Evolutionary conservation across 441 rosid genomes (phyloP), one percentile per base, ranked within the genome.

Genomic region (Eruca vesicaria): DNA sequence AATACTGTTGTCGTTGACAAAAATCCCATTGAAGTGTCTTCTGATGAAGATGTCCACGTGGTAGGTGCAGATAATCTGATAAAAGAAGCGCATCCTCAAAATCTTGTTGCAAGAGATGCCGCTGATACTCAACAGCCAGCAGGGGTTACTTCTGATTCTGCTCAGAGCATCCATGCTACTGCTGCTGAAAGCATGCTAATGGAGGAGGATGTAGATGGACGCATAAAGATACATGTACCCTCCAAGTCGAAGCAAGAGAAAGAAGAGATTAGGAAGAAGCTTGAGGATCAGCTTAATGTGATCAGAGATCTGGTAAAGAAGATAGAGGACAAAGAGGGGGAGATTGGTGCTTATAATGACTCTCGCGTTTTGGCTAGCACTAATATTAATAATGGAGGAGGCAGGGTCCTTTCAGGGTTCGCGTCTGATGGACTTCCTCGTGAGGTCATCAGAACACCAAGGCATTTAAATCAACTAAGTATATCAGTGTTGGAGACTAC

Each of bases 261-360:
- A 75, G 86, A 79, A 6, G 90, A 84, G 75, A 77, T 91, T 50
- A 84, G 90, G 79, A 90, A 79, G 87, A 96, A 87, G 88, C 86
- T 91, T 79, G 90, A 86, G 81, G 84, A 82, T 48, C 91, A 90
- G 84, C 98, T 95, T 67, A 83, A 77, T 76, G 55, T 80, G 67
- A 88, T 95, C 43, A 95, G 95, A 85, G 94, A 85, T 76, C 80
- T 92, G 86, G 93, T 93, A 79, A 86, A 83, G 85, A 96, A 73
- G 82, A 87, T 96, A 74, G 97, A 96, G 83, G 92, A 83, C 0
- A 96, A 85, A 80, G 94, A 93, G 82, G 83, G 75, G 2, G 85
- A 83, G 76, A 79, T 85, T 78, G 70, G 87, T 19, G 86, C 85
- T 67, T 73, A 80, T 28, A 81, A 65, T 26, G 79, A 79, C 77